phyloP scores from a whole-genome alignment of 164 flowering plant species.

The Magnolia officinalis region DNA sequence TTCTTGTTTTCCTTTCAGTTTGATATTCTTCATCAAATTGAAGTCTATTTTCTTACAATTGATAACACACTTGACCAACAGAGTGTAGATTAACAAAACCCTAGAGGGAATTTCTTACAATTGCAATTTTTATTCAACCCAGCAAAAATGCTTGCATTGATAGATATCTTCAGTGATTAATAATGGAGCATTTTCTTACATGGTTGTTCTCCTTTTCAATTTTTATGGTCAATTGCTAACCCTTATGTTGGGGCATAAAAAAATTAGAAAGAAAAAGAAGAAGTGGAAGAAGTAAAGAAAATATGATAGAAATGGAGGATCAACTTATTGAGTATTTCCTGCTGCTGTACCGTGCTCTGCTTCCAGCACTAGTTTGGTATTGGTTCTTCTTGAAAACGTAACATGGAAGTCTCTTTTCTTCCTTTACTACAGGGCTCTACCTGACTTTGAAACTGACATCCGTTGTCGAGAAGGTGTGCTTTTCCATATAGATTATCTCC shows the following conservation, averaged over 20 bases:
- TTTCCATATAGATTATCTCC: too few species aligned
- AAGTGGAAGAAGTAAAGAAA: too few species aligned
- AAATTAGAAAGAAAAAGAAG: too few species aligned
- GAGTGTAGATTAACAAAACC: too few species aligned
- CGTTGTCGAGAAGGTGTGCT: slow-evolving; percentile 86
- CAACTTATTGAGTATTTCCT: slow-evolving; percentile 68
- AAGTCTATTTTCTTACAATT: too few species aligned
- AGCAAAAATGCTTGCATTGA: too few species aligned
- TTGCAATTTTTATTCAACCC: too few species aligned
- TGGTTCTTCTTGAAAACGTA: slow-evolving; percentile 97
- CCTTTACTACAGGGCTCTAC: slow-evolving; percentile 84
- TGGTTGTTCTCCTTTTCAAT: not conserved
- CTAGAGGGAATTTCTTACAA: too few species aligned
- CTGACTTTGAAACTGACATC: slow-evolving; percentile 96
- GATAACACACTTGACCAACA: too few species aligned
- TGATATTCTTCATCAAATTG: too few species aligned
- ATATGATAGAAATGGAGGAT: too few species aligned
- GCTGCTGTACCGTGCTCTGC: slow-evolving; percentile 83
- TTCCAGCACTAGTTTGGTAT: slow-evolving; percentile 98
- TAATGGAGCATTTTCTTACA: not conserved
- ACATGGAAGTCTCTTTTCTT: slow-evolving; percentile 94
- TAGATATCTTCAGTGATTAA: not conserved
- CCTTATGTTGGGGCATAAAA: slow-evolving; percentile 12
- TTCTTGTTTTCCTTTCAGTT: too few species aligned
- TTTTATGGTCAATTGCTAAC: slow-evolving; percentile 94